Percentiles rank a stretch among this genome's conserved stretches.
Conservation (phyloP, 2,329 filamentous ascomycete genomes). For the Stenocarpella maydis region DNA sequence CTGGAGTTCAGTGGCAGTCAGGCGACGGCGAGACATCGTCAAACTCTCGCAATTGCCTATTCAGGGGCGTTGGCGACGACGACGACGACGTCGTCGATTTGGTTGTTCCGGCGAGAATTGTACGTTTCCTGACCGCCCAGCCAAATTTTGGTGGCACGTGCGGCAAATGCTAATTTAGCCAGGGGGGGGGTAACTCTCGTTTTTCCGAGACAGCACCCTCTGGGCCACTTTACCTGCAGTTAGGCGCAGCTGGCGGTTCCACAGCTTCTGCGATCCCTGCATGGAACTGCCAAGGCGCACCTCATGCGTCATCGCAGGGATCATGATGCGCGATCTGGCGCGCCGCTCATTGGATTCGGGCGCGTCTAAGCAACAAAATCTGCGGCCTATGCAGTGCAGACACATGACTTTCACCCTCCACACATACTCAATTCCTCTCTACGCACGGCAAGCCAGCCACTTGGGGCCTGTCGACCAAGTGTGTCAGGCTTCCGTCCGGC, state of each 20-base stretch:
- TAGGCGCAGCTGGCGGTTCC: not conserved
- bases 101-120: too few species aligned
- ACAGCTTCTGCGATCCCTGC: conserved; percentile 20
- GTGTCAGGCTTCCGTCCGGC: not conserved
- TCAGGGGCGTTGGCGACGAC: too few species aligned
- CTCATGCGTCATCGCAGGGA: conserved; percentile 30
- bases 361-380: conserved; percentile 1
- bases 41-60: too few species aligned
- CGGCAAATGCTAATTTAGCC: too few species aligned
- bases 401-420: not conserved
- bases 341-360: conserved; percentile 6
- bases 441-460: not conserved
- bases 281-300: conserved; percentile 10
- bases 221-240: too few species aligned
- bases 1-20: too few species aligned
- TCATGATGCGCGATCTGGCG: conserved; percentile 24
- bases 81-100: too few species aligned
- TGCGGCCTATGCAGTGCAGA: not conserved
- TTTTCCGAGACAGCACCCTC: too few species aligned
- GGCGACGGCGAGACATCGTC: too few species aligned
- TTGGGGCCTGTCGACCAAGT: not conserved
- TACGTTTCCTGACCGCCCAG: too few species aligned
- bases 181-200: too few species aligned
- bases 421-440: not conserved
- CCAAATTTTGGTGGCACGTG: too few species aligned